Evolutionary conservation across 768 basidiomycete species (phyloP), one percentile per base, ranked within the genome.

Genomic region (Coprinopsis marcescibilis): DNA sequence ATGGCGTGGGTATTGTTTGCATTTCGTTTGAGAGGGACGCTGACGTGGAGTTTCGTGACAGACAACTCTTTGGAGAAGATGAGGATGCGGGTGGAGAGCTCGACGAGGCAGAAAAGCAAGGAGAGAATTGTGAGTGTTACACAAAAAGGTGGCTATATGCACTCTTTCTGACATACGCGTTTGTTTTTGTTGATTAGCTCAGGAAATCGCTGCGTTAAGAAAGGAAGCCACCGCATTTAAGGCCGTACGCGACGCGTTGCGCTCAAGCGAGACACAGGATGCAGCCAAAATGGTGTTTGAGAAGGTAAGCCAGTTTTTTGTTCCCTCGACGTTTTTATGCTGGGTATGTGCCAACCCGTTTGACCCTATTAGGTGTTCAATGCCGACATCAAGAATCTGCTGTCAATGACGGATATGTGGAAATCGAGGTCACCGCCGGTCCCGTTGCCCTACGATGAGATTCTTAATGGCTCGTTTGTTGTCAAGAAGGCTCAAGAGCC

Each of bases 361-460:
- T 6, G 19, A 7, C 11, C 20, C 36, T 23, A 33, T 24, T 57
- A 96, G 93, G 89, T 96, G 14, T 99, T 94, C 71, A 75, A 82
- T 46, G 62, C 76, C 2, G 96, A 99, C 57, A 91, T 98, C 55
- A 75, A 77, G 42, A 91, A 95, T 46, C 73, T 99, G 0, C 71
- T 99, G 24, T 79, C 77, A 14, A 99, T 99, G 96, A 66, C 80
- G 12, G 96, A 98, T 57, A 97, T 99, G 93, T 99, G 96, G 96
- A 83, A 83, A 25, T 78, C 85, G 4, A 78, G 95, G 32, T 78
- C 83, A n/a, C 85, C 85, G 43, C 96, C 96, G 1, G 78, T 76
- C 0, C 83, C 94, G 1, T 76, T 99, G 21, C 81, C 88, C 49
- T 92, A 83, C 56, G 81, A 87, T n/a, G 64, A 67, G 2, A 91